Percentiles rank a stretch among this genome's conserved stretches.
These are phyloP conservation scores for Rhodomyrtus psidioides DNA, from an alignment of 441 rosid species.

Conservation along the genomic window DNA sequence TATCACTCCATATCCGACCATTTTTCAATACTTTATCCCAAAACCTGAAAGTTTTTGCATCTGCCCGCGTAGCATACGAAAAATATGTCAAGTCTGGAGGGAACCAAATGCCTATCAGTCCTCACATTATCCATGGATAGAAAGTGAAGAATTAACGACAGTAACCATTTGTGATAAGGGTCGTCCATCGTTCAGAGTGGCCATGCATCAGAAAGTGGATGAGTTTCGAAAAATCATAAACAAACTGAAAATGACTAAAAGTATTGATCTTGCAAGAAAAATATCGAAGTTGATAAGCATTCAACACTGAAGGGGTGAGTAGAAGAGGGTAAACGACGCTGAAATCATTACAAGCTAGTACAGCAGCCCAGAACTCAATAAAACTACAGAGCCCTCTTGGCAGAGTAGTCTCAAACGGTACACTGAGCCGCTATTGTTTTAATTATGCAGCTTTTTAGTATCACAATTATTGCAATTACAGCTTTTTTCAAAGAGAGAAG, in stretches of 20 bases:
- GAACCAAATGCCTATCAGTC: background rate
- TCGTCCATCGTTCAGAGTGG: background rate
- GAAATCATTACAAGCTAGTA: background rate
- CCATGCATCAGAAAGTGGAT: background rate
- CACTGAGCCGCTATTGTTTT: background rate
- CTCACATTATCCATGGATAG: background rate
- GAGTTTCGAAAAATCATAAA: background rate
- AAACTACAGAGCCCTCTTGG: background rate
- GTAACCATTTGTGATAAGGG: background rate
- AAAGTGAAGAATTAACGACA: background rate
- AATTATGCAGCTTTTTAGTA: background rate
- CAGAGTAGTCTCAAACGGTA: background rate
- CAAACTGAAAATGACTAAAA: background rate
- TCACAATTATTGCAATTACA: background rate
- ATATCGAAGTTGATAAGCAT: background rate
- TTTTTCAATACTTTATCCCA: slow-evolving; percentile 80
- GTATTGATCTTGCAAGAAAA: background rate
- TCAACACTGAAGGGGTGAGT: background rate
- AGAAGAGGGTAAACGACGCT: background rate
- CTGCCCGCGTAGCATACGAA: slow-evolving; percentile 53
- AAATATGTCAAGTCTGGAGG: background rate
- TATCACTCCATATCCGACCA: slow-evolving; percentile 92
- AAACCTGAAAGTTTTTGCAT: slow-evolving; percentile 91
- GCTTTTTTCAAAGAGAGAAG: background rate
- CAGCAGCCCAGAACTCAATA: background rate